Evolutionary conservation across 1,139 yeast genomes (phyloP).

Genomic region (Hyphopichia pseudoburtonii): DNA sequence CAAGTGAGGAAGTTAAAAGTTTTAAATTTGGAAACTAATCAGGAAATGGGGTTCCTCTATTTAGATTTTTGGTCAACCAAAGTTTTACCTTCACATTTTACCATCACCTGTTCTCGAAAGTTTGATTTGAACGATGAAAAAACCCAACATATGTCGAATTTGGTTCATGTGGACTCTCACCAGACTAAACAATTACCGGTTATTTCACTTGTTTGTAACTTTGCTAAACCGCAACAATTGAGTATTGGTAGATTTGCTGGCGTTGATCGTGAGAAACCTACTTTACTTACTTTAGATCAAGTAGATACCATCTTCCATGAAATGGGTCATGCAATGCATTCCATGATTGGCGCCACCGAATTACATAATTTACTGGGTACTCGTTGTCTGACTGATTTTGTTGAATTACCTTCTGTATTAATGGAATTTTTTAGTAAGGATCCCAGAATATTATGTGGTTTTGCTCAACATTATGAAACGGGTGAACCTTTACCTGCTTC

Average conservation of each 20-base stretch:
- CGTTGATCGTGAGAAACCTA: conserved; percentile 25
- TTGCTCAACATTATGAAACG: conserved; percentile 75
- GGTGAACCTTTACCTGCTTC: conserved; percentile 58
- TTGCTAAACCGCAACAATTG: conserved; percentile 37
- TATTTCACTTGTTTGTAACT: conserved; percentile 85
- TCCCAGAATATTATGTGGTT: conserved; percentile 67
- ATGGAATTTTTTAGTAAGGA: conserved; percentile 94
- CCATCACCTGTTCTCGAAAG: conserved; percentile 87
- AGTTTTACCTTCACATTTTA: conserved; percentile 85
- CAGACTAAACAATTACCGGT: conserved; percentile 79
- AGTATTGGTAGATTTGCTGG: conserved; percentile 29
- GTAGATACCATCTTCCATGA: conserved; percentile 95
- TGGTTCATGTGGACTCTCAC: conserved; percentile 53
- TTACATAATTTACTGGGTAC: conserved; percentile 94
- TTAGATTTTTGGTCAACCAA: conserved; percentile 49
- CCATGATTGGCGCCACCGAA: conserved; percentile 90
- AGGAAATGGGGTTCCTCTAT: conserved; percentile 40
- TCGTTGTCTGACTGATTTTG: conserved; percentile 93
- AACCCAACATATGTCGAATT: conserved; percentile 29
- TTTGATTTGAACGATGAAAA: conserved; percentile 14
- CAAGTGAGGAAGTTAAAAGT: conserved; percentile 85
- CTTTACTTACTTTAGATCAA: conserved; percentile 67
- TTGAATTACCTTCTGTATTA: conserved; percentile 89
- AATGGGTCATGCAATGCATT: conserved; percentile 99
- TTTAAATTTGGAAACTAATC: conserved; percentile 25